Base-by-base conservation (phyloP, 345 rosid species). In the Eucalyptus marginata region DNA sequence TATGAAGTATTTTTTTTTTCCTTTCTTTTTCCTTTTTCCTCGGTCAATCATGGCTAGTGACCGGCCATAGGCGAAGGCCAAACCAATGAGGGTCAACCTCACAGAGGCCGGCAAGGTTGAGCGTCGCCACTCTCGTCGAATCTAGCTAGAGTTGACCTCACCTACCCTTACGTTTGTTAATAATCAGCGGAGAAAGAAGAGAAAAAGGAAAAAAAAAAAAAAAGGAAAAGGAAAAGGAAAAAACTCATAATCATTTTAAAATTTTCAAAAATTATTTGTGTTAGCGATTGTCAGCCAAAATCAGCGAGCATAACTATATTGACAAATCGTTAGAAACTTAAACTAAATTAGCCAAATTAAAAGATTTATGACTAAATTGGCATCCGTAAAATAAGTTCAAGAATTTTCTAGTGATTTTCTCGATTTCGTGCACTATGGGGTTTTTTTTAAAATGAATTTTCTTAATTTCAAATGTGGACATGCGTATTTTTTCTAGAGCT, bases 281-380 rank as follows among this genome's bases (percentile, higher is more conserved):
- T 33, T 0, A 2, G 13, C 27, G 4, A 36, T 71, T 71, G 4
- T 24, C 1, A 2, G 2, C 2, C 1, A 36, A 71, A 36, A 3
- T 36, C 22, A 3, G 13, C 1, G 2, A 0, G 4, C 10, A 71
- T 36, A 7, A 71, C 14, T 18, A 10, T 12, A 18, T 36, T 36
- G 4, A 10, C 8, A 36, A 3, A 71, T 18, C 4, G 0, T 71
- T 18, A 5, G 4, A 71, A 71, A 51, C 1, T 71, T 20, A 10
- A 4, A 13, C 6, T 10, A 36, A 6, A 71, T 71, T 71, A 3
- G 0, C 1, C 2, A 36, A 71, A 36, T 71, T 3, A 36, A 71
- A 33, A 36, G 1, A 0, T 18, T 36, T 36, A 5, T 9, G 0
- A 71, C 14, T 18, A 6, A 71, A 71, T 71, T 2, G 1, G 0